Evolutionary conservation across 805 yeast species (phyloP).

Genomic region (Kazachstania psychrophila): DNA sequence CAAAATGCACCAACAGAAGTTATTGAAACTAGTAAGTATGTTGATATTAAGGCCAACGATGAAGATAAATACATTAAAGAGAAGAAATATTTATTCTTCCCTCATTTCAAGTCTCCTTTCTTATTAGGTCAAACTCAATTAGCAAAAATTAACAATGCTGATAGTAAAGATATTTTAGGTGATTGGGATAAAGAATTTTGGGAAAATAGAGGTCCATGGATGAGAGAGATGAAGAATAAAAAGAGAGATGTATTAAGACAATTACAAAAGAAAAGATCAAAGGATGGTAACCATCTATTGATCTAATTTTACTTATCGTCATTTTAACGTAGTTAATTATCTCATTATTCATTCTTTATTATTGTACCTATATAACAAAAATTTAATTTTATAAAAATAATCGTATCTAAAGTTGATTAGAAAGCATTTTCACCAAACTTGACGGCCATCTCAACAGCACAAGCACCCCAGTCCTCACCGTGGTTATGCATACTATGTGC

Average conservation of each 20-base stretch:
- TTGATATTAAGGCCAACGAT: slow-evolving; percentile 4
- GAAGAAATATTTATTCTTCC: slow-evolving; percentile 57
- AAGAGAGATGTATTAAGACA: slow-evolving; percentile 64
- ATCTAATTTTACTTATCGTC: slow-evolving; percentile 1
- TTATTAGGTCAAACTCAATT: slow-evolving; percentile 76
- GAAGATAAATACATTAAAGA: slow-evolving; percentile 11
- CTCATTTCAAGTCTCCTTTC: slow-evolving; percentile 80
- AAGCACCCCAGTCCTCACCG: slow-evolving; percentile 98
- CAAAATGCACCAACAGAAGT: slow-evolving; percentile 35
- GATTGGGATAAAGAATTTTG: slow-evolving; percentile 72
- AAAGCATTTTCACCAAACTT: slow-evolving; percentile 32
- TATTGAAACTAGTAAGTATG: not conserved
- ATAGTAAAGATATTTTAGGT: slow-evolving; percentile 29
- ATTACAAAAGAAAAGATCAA: slow-evolving; percentile 36
- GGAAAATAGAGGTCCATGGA: slow-evolving; percentile 73
- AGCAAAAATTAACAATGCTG: slow-evolving; percentile 36
- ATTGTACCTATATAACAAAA: too few species aligned
- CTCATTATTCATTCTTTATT: too few species aligned
- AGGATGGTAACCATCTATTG: slow-evolving; percentile 8
- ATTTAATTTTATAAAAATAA: too few species aligned
- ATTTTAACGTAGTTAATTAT: too few species aligned
- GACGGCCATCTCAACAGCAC: slow-evolving; percentile 89
- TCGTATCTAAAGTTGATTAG: too few species aligned
- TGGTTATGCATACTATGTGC: slow-evolving; percentile 69
- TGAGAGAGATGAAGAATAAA: slow-evolving; percentile 62